These are phyloP conservation scores for Plasmodium coatneyi DNA, from an alignment of 169 alveolate genomes.

Conservation along the genomic window DNA sequence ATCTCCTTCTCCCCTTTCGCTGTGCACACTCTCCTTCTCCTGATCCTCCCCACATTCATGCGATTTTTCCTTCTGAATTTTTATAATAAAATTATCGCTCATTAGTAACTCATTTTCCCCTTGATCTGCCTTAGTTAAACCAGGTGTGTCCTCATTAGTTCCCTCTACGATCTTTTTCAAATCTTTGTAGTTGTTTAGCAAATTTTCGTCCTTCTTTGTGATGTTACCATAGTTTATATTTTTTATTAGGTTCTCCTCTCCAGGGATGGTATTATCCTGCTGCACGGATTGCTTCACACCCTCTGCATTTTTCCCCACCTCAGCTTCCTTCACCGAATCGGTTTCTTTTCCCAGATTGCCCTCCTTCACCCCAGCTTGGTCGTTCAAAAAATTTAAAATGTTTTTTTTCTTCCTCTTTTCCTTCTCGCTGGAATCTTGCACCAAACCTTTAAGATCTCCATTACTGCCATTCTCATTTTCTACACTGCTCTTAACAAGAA, in stretches of 20 bases:
- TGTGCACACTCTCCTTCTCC: neutral
- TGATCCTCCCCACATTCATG: neutral
- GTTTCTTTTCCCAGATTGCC: neutral
- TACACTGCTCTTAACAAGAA: slow-evolving; percentile 16
- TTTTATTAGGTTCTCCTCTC: neutral
- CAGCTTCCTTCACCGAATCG: neutral
- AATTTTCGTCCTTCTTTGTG: slow-evolving; percentile 32
- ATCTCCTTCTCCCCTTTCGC: neutral
- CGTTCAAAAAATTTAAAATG: neutral
- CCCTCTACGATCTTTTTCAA: neutral
- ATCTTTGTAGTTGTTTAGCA: slow-evolving; percentile 30
- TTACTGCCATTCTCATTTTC: neutral
- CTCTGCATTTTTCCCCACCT: neutral
- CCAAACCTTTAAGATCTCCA: slow-evolving; percentile 5
- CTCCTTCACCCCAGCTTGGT: neutral
- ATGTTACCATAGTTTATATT: slow-evolving; percentile 17
- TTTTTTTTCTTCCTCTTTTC: slow-evolving; percentile 15
- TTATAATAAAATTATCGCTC: slow-evolving; percentile 66
- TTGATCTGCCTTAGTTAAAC: slow-evolving; percentile 15
- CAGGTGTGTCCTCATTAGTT: neutral
- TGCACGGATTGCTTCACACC: neutral
- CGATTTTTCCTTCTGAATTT: slow-evolving; percentile 28
- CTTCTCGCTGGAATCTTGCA: neutral
- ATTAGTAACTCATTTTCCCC: slow-evolving; percentile 34
- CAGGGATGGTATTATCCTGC: neutral